Base-by-base conservation (phyloP, 1,139 yeast species). In the Pneumocystis wakefieldiae region DNA sequence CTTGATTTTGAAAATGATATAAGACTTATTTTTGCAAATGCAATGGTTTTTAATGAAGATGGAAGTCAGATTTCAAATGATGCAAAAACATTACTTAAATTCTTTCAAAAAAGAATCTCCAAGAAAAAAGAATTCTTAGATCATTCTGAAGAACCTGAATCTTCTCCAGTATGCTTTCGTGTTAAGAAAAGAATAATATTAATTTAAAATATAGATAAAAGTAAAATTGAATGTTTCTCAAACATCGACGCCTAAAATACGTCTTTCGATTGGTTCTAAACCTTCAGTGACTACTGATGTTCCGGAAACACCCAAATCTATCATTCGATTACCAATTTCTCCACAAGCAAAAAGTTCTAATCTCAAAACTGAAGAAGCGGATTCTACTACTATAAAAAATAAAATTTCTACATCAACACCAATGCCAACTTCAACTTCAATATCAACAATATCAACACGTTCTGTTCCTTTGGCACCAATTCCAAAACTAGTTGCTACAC, bases 11-110 rank as follows among this genome's bases (percentile, higher is more conserved):
- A 84, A 63, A 86, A 81, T 67, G 96, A 88, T 71, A 76, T 88
- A 64, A 85, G 85, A 68, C 78, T 84, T 69, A 87, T 91, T 82
- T 87, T 87, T 73, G 79, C 81, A 65, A 91, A 91, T 74, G 97
- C 97, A 1, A 80, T 85, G 67, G 81, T 82, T n/a, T 91, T 89
- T 73, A 91, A 91, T 70, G 94, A 89, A 70, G 96, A 87, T 72
- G 96, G 95, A 0, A 87, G 96, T 1, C 73, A 85, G 66, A 89
- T 91, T 19, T 87, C 84, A 70, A 80, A 82, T 65, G 96, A 90
- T 74, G 95, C 97, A 0, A 75, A 80, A 55, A 78, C 76, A 29
- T 75, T 91, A 68, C 62, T 60, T 29, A 53, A 62, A 37, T 41
- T 39, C 32, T 59, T 36, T n/a, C 38, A 32, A 19, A 48, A 15